phyloP scores from a whole-genome alignment of 495 filamentous ascomycete species.

The Astrothelium macrocarpum region DNA sequence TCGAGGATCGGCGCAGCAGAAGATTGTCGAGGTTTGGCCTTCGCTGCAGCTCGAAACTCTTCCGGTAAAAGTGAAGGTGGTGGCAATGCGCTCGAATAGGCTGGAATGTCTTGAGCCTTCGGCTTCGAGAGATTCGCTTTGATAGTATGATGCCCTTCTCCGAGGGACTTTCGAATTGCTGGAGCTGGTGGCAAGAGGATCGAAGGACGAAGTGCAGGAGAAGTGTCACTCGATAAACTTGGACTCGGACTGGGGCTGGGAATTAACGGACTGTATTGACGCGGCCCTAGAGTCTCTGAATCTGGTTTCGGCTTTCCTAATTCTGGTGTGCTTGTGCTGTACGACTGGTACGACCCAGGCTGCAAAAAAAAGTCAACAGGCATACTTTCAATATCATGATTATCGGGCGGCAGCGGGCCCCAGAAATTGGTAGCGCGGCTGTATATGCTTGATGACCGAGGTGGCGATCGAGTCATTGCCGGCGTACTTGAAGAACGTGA shows the following conservation, averaged over 20 bases:
- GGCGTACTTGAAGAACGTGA: neutral
- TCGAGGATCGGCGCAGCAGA: conserved; percentile 7
- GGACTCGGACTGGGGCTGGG: conserved; percentile 15
- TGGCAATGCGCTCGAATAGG: conserved; percentile 5
- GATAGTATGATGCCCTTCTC: conserved; percentile 4
- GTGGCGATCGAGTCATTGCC: neutral
- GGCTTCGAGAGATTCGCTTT: conserved; percentile 12
- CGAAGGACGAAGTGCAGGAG: conserved; percentile 10
- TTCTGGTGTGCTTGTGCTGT: conserved; percentile 19
- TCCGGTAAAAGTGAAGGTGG: conserved; percentile 19
- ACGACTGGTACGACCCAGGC: conserved; percentile 10
- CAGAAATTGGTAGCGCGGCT: conserved; percentile 16
- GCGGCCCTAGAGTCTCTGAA: neutral
- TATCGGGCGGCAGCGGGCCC: neutral
- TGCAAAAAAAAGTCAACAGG: neutral
- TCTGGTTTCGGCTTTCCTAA: conserved; percentile 8
- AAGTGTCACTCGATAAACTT: conserved; percentile 6
- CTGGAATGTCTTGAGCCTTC: conserved; percentile 10
- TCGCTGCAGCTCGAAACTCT: conserved; percentile 15
- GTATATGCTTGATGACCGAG: conserved; percentile 20
- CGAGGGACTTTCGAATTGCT: neutral
- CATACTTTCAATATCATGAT: conserved; percentile 12
- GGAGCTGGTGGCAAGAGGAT: conserved; percentile 15
- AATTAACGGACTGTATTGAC: conserved; percentile 15
- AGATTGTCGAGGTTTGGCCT: conserved; percentile 10